Conservation (phyloP, 2,329 filamentous ascomycete genomes). For the Aspergillus fischeri region DNA sequence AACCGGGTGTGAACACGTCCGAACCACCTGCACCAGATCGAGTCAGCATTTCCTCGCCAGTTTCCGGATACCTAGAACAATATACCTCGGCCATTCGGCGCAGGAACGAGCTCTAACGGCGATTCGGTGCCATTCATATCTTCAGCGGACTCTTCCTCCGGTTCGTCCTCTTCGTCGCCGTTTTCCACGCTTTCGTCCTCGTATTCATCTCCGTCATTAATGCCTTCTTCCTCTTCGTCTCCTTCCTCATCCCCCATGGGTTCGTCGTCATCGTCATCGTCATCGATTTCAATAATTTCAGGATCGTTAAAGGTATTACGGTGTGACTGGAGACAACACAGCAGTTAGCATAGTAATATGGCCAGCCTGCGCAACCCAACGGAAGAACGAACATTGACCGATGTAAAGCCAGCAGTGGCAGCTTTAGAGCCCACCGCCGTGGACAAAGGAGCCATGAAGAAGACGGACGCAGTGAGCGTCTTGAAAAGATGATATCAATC, state of each 20-base stretch:
- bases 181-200: constrained; percentile 26
- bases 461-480: background rate
- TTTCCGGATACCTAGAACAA: background rate
- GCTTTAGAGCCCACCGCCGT: constrained; percentile 27
- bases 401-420: constrained; percentile 19
- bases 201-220: constrained; percentile 16
- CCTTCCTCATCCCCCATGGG: constrained; percentile 21
- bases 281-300: constrained; percentile 39
- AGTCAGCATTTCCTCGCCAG: constrained; percentile 9
- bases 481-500: background rate
- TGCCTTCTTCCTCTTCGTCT: constrained; percentile 12
- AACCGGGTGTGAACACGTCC: constrained; percentile 24
- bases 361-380: constrained; percentile 11
- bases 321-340: constrained; percentile 10
- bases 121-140: constrained; percentile 26
- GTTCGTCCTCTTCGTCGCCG: constrained; percentile 24
- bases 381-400: constrained; percentile 21
- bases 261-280: constrained; percentile 28
- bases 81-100: constrained; percentile 18
- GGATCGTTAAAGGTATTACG: constrained; percentile 22
- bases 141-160: constrained; percentile 24
- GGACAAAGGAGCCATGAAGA: constrained; percentile 38
- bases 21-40: constrained; percentile 6
- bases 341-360: constrained; percentile 9
- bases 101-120: constrained; percentile 11